These are phyloP conservation scores for Globisporangium lucens DNA, from an alignment of 352 stramenopile species.

Conservation along the genomic window DNA sequence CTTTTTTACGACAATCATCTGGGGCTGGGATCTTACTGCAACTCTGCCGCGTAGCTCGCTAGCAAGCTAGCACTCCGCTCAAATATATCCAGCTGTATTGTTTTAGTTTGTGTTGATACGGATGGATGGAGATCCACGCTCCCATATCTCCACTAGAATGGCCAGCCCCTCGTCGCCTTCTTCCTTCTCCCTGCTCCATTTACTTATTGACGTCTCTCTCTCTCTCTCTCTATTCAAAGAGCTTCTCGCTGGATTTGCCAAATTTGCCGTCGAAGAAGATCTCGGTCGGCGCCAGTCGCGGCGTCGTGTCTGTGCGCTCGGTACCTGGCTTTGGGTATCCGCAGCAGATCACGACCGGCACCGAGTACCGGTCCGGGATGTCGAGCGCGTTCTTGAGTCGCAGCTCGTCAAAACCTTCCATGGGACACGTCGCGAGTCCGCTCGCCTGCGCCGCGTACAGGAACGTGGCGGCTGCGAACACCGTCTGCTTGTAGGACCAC, in stretches of 20 bases:
- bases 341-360: constrained; percentile 70
- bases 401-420: constrained; percentile 78
- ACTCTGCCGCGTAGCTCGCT: too few relatives aligned
- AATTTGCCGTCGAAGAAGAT: constrained; percentile 88
- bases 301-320: constrained; percentile 21
- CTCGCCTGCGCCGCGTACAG: constrained; percentile 67
- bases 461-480: constrained; percentile 68
- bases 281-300: constrained; percentile 52
- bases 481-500: constrained; percentile 83
- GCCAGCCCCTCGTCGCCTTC: background rate
- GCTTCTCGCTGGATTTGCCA: constrained; percentile 50
- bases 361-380: constrained; percentile 73
- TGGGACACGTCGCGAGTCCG: constrained; percentile 65
- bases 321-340: constrained; percentile 44
- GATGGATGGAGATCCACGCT: too few relatives aligned
- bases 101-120: too few relatives aligned
- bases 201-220: background rate
- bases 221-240: constrained; percentile 33
- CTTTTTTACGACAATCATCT: too few relatives aligned
- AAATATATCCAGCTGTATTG: too few relatives aligned
- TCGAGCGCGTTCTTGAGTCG: constrained; percentile 61
- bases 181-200: background rate
- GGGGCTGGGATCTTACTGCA: too few relatives aligned
- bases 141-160: too few relatives aligned
- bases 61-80: too few relatives aligned